Evolutionary conservation across 2,329 filamentous ascomycete species (phyloP), one percentile per base, ranked within the genome.

Genomic region (Didymella keratinophila): DNA sequence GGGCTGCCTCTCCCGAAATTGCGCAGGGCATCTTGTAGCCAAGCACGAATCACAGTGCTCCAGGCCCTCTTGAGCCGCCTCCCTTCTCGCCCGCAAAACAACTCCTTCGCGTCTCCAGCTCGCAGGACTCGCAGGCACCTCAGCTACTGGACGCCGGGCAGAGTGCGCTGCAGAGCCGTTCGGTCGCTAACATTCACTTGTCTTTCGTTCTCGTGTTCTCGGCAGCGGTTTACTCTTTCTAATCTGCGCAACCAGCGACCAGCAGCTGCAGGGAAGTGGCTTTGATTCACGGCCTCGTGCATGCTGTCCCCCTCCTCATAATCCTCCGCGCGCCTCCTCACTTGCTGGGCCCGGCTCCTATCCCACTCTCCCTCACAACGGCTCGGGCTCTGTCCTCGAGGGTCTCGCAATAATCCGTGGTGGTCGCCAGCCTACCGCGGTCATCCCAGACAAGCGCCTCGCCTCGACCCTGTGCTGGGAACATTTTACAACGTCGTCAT

Each of bases 11-110:
- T 47, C 42, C 56, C 56, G 56, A 58, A 58, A 58, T 58, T 58
- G 49, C 27, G 50, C 51, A 58, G 46, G 56, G 50, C 27, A 54
- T 58, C 30, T 52, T 21, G 36, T 20, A n/a, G 65, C 68, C 69
- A 71, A 71, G 68, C 58, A 58, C 65, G 65, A 68, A 66, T 71
- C 66, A 66, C 51, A 59, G 56, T 42, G 46, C 60, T 66, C 56
- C 61, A 63, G 62, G 52, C 49, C 59, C 41, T 52, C n/a, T 54
- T 62, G 55, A 52, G 50, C 51, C 43, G 58, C 54, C 57, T 49
- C 61, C 58, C 60, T 65, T 57, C 62, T 65, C 63, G 47, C 55
- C 54, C 58, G 56, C 58, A 47, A 66, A 64, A 60, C 50, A 60
- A 60, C 62, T 61, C 57, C 60, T 57, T 62, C 48, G 58, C 62